phyloP scores from a whole-genome alignment of 495 filamentous ascomycete genomes.

The Hypoxylon subgilvum region DNA sequence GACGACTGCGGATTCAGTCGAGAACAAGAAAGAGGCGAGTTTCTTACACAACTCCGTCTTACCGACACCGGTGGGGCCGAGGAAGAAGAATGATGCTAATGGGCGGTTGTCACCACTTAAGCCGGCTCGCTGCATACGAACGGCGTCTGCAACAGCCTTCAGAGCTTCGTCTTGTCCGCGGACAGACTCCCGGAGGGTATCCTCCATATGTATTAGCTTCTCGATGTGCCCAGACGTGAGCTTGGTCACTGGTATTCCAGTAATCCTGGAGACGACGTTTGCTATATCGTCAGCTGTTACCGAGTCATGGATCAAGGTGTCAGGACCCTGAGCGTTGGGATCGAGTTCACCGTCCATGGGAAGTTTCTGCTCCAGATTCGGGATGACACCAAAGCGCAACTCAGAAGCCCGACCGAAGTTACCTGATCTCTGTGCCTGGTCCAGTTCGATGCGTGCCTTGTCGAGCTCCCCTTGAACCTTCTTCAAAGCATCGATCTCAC shows the following conservation, averaged over 20 bases:
- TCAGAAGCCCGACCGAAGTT: slow-evolving; percentile 89
- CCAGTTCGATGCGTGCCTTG: slow-evolving; percentile 80
- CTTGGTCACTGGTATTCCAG: slow-evolving; percentile 90
- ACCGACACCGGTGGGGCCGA: slow-evolving; percentile 94
- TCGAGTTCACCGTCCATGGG: slow-evolving; percentile 71
- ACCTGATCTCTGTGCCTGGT: slow-evolving; percentile 86
- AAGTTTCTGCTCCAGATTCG: slow-evolving; percentile 75
- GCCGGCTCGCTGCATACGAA: slow-evolving; percentile 91
- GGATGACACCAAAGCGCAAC: slow-evolving; percentile 84
- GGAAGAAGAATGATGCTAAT: slow-evolving; percentile 94
- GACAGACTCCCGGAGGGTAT: slow-evolving; percentile 80
- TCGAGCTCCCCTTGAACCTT: slow-evolving; percentile 84
- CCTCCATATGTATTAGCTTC: slow-evolving; percentile 93
- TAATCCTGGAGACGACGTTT: slow-evolving; percentile 84
- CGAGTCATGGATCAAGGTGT: slow-evolving; percentile 83
- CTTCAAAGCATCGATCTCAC: slow-evolving; percentile 83
- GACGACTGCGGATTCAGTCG: slow-evolving; percentile 85
- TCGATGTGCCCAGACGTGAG: slow-evolving; percentile 91
- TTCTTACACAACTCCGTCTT: slow-evolving; percentile 98
- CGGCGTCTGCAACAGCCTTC: slow-evolving; percentile 87
- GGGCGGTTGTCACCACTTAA: slow-evolving; percentile 90
- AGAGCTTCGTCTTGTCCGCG: slow-evolving; percentile 94
- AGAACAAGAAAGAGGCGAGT: slow-evolving; percentile 90
- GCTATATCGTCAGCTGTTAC: slow-evolving; percentile 94
- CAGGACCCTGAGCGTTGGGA: slow-evolving; percentile 48